Evolutionary conservation across 257 asterid species (phyloP).

Genomic region (Gentiana macrophylla): DNA sequence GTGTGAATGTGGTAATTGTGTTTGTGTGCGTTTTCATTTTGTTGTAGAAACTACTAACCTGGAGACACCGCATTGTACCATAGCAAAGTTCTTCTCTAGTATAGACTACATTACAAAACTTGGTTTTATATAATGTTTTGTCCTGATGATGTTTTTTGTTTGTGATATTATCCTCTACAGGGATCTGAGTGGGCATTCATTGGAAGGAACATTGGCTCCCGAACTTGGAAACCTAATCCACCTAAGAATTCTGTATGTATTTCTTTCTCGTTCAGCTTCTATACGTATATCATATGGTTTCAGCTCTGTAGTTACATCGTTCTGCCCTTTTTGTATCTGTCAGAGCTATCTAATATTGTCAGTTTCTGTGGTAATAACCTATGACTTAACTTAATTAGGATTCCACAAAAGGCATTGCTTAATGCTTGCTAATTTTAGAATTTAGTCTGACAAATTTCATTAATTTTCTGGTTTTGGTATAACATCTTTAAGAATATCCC

Average conservation of each 20-base stretch:
- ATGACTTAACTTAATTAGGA: background rate
- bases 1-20: no score
- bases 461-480: no score
- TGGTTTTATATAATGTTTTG: background rate
- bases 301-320: background rate
- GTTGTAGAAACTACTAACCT: no score
- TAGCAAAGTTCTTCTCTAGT: background rate
- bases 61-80: background rate
- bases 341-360: background rate
- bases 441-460: no score
- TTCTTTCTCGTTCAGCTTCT: background rate
- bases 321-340: background rate
- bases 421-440: no score
- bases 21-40: no score
- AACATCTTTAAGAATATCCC: no score
- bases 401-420: no score
- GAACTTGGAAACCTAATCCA: slow-evolving; percentile 67
- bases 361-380: background rate
- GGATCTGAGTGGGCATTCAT: slow-evolving; percentile 55
- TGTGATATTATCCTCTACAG: slow-evolving; percentile 22
- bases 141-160: background rate
- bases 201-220: slow-evolving; percentile 68
- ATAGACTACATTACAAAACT: background rate
- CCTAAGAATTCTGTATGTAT: slow-evolving; percentile 64
- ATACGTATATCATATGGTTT: background rate